Conservation (phyloP, 1,284 basidiomycete genomes). For the Heimioporus retisporus region DNA sequence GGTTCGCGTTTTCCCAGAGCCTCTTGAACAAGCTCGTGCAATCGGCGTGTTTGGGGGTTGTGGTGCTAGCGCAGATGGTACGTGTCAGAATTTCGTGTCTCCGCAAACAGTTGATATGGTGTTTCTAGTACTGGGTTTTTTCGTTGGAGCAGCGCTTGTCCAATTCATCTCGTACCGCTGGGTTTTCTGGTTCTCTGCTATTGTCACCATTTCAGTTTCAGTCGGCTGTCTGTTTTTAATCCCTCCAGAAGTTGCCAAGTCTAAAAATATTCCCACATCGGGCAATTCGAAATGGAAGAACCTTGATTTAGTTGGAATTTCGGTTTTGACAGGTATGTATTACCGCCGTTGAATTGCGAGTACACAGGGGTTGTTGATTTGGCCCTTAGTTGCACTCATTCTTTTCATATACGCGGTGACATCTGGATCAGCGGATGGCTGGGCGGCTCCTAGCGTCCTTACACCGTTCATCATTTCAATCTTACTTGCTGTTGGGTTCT, state of each 20-base stretch:
- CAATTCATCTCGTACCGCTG: conserved; percentile 54
- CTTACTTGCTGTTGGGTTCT: conserved; percentile 47
- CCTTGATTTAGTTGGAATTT: conserved; percentile 46
- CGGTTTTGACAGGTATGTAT: conserved; percentile 41
- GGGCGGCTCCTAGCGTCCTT: conserved; percentile 47
- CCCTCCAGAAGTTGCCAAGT: conserved; percentile 27
- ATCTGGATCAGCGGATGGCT: conserved; percentile 48
- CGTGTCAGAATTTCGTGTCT: conserved; percentile 12
- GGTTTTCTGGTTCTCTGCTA: conserved; percentile 57
- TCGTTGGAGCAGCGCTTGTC: conserved; percentile 47
- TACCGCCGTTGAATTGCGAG: not conserved
- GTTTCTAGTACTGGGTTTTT: conserved; percentile 44
- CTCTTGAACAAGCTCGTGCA: conserved; percentile 55
- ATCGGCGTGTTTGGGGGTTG: conserved; percentile 57
- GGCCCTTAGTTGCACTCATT: conserved; percentile 40
- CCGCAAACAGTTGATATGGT: not conserved
- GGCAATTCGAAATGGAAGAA: conserved; percentile 30
- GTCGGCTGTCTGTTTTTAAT: conserved; percentile 42
- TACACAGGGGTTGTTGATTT: conserved; percentile 16
- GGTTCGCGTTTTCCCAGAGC: conserved; percentile 57
- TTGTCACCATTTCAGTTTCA: conserved; percentile 50
- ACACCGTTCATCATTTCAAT: conserved; percentile 49
- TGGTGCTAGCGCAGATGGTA: conserved; percentile 57
- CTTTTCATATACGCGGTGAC: conserved; percentile 56
- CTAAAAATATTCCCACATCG: not conserved